Base-by-base conservation (phyloP, 2,329 filamentous ascomycete species). In the Curvularia sp. region DNA sequence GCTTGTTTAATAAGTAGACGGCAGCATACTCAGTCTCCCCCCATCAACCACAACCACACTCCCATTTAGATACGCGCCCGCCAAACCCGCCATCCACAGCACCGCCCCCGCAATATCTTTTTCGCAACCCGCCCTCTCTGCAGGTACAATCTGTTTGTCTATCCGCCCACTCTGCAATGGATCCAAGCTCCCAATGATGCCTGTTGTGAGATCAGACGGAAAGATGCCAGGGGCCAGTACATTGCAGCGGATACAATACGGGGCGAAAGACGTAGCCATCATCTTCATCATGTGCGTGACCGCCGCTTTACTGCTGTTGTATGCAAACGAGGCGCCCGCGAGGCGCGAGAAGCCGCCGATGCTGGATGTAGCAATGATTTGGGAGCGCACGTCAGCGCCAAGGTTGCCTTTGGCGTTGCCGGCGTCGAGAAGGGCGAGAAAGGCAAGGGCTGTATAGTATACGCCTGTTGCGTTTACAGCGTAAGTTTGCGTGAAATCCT, bases 1-100 rank as follows among this genome's bases (percentile, higher is more conserved):
- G 13, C 13, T 23, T 19, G 18, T 30, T 62, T 75, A 87, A 68
- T 84, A 87, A 3, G 82, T 81, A 13, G 82, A 81, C 27, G 86
- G 85, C 61, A 87, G 80, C 15, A 78, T 82, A 27, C 80, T 79
- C 48, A 91, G 69, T 56, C 87, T 80, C 1, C 87, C 88, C 48
- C 88, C 88, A 70, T 91, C 89, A 0, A 85, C 79, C 7, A 89
- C 75, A 46, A 89, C 76, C 15, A 87, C 81, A 58, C 83, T 83
- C 2, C 88, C 89, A 72, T 90, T 90, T 65, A 85, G 79, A 72
- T 89, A 91, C 3, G 84, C 85, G 0, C 89, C 89, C 2, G 87
- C 87, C 60, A 83, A 78, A 48, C 85, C 86, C 3, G 85, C 85
- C 70, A 91, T 79, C 78, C 87, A 91, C 49, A 92, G 71, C 25